Percentiles rank a stretch among this genome's conserved stretches.
phyloP scores from a whole-genome alignment of 2,329 filamentous ascomycete genomes.

The Fusarium sarcochroum region DNA sequence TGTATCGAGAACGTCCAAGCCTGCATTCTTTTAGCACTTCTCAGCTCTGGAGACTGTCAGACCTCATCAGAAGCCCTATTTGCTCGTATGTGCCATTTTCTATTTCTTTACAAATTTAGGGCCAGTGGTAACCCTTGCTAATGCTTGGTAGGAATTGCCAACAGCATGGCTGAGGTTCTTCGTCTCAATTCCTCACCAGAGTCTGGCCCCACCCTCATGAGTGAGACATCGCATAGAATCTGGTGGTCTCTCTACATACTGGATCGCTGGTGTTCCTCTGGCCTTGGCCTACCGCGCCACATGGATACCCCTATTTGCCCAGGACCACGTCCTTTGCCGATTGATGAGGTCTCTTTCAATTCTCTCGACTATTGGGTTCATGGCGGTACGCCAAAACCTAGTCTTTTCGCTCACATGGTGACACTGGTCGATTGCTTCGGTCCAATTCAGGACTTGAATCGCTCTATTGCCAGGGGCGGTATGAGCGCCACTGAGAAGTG shows the following conservation, averaged over 20 bases:
- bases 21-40: slow-evolving; percentile 8
- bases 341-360: not conserved
- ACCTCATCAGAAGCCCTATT: slow-evolving; percentile 15
- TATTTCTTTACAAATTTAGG: not conserved
- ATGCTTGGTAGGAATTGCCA: not conserved
- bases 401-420: slow-evolving; percentile 6
- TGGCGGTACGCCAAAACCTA: accelerated
- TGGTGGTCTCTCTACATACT: slow-evolving; percentile 20
- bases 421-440: slow-evolving; percentile 2
- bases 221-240: not conserved
- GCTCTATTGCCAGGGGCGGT: not conserved
- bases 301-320: not conserved
- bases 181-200: not conserved
- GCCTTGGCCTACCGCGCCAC: slow-evolving; percentile 7
- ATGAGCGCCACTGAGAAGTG: not conserved
- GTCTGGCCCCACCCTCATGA: not conserved
- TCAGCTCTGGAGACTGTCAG: slow-evolving; percentile 1
- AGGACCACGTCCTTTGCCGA: not conserved
- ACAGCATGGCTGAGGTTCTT: slow-evolving; percentile 17
- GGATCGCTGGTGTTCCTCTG: slow-evolving; percentile 13
- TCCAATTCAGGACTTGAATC: slow-evolving; percentile 7
- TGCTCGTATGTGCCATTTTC: not conserved
- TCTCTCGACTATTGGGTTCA: accelerated
- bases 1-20: slow-evolving; percentile 14
- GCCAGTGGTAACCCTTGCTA: not conserved